phyloP scores from a whole-genome alignment of 2,329 filamentous ascomycete genomes.

The Nannizziopsis barbatae region DNA sequence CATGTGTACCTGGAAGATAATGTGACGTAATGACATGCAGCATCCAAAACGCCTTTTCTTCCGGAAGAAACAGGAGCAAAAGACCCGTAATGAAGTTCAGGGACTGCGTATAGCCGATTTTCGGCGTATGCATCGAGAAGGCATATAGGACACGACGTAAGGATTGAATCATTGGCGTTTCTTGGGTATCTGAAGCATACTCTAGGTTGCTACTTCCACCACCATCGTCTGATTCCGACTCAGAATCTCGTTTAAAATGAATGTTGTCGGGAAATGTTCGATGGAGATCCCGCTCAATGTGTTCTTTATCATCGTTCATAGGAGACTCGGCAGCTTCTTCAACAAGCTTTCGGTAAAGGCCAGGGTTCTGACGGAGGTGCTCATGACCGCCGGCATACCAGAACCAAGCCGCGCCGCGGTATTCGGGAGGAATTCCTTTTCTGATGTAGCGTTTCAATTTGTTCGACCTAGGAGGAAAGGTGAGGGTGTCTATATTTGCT shows the following conservation, averaged over 20 bases:
- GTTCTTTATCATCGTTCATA: slow-evolving; percentile 66
- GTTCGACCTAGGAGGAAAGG: slow-evolving; percentile 67
- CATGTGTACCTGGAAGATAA: slow-evolving; percentile 84
- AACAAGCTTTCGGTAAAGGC: slow-evolving; percentile 63
- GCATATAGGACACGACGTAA: slow-evolving; percentile 77
- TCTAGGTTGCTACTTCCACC: slow-evolving; percentile 26
- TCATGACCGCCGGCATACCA: slow-evolving; percentile 84
- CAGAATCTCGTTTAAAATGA: slow-evolving; percentile 61
- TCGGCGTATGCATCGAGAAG: slow-evolving; percentile 81
- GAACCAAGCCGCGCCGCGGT: slow-evolving; percentile 93
- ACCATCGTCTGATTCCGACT: slow-evolving; percentile 15
- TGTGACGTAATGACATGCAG: slow-evolving; percentile 82
- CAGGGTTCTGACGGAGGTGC: slow-evolving; percentile 62
- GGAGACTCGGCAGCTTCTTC: slow-evolving; percentile 52
- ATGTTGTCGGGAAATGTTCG: slow-evolving; percentile 92
- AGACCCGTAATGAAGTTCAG: slow-evolving; percentile 90
- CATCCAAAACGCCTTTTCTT: slow-evolving; percentile 87
- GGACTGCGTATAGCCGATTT: slow-evolving; percentile 89
- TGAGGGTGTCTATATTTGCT: slow-evolving; percentile 57
- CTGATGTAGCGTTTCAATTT: slow-evolving; percentile 85
- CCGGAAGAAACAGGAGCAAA: slow-evolving; percentile 76
- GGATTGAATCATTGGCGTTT: slow-evolving; percentile 68
- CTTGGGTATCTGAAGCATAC: slow-evolving; percentile 35
- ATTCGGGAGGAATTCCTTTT: slow-evolving; percentile 88
- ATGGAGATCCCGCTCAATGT: slow-evolving; percentile 87